Evolutionary conservation across 2,329 filamentous ascomycete species (phyloP).

Genomic region (Colletotrichum siamense): DNA sequence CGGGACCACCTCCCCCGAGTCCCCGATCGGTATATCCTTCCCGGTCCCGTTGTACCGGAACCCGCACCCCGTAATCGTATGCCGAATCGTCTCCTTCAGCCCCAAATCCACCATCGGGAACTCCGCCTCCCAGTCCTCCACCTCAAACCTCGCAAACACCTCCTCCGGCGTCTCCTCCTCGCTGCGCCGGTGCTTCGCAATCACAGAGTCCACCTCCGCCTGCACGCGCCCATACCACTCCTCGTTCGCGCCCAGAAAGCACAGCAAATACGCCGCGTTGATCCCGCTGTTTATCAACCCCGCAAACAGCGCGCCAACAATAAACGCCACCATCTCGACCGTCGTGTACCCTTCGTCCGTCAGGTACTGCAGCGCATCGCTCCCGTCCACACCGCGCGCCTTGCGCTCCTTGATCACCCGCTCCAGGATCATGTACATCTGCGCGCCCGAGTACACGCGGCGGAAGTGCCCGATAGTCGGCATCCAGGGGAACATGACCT

Average conservation of each 20-base stretch:
- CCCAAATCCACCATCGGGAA: conserved; percentile 59
- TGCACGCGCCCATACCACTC: conserved; percentile 51
- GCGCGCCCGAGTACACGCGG: conserved; percentile 48
- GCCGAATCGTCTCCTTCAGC: conserved; percentile 58
- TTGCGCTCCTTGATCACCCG: conserved; percentile 51
- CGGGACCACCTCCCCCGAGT: conserved; percentile 55
- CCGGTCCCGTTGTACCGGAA: conserved; percentile 58
- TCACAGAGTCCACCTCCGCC: conserved; percentile 50
- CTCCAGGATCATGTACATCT: conserved; percentile 54
- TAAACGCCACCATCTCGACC: conserved; percentile 49
- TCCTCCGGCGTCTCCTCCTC: conserved; percentile 35
- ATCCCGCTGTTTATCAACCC: conserved; percentile 63
- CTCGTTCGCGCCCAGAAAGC: conserved; percentile 51
- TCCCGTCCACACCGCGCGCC: conserved; percentile 42
- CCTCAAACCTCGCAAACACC: conserved; percentile 46
- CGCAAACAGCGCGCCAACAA: conserved; percentile 59
- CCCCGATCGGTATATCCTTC: conserved; percentile 47
- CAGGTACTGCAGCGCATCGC: conserved; percentile 59
- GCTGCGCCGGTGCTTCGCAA: conserved; percentile 44
- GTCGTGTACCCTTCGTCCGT: conserved; percentile 56
- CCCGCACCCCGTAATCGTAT: conserved; percentile 50
- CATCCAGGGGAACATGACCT: conserved; percentile 59
- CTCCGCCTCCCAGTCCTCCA: conserved; percentile 61
- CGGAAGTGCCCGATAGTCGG: conserved; percentile 48
- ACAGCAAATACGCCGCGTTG: conserved; percentile 58